Percentiles rank a stretch among this genome's conserved stretches.
Conservation (phyloP, 2,329 filamentous ascomycete species). For the Ascosphaera acerosa region DNA sequence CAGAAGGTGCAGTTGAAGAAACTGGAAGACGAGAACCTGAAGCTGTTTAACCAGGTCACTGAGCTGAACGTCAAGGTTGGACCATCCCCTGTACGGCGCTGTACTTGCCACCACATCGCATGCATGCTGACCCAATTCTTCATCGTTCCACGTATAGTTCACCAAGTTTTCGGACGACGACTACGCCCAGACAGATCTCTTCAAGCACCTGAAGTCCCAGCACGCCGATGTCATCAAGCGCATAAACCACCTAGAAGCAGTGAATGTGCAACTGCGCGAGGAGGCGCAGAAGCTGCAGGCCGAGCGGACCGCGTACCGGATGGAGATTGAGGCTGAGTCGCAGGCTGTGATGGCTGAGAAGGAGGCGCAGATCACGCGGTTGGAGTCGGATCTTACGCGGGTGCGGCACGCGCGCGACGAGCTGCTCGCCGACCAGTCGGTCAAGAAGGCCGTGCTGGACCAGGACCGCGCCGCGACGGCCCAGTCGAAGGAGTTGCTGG, state of each 20-base stretch:
- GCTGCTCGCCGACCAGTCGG: conserved; percentile 51
- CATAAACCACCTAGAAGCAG: conserved; percentile 74
- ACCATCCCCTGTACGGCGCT: conserved; percentile 7
- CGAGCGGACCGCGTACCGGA: conserved; percentile 60
- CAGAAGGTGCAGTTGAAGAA: conserved; percentile 73
- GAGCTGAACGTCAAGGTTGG: conserved; percentile 34
- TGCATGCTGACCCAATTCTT: not conserved
- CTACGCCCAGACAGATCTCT: conserved; percentile 74
- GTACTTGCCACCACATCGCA: not conserved
- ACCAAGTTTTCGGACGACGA: conserved; percentile 71
- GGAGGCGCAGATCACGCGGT: conserved; percentile 54
- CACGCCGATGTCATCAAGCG: conserved; percentile 83
- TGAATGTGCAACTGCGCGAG: conserved; percentile 60
- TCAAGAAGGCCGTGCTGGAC: conserved; percentile 56
- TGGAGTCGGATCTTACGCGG: conserved; percentile 64
- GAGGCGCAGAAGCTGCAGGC: conserved; percentile 66
- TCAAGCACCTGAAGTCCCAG: conserved; percentile 72
- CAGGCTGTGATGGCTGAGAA: conserved; percentile 48
- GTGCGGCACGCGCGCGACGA: conserved; percentile 72
- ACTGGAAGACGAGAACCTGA: conserved; percentile 50
- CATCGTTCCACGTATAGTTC: too few relatives aligned
- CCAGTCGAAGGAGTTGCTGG: conserved; percentile 56
- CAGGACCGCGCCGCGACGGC: conserved; percentile 43
- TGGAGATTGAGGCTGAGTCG: conserved; percentile 57
- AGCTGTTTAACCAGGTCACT: conserved; percentile 53